Evolutionary conservation across 441 rosid genomes (phyloP).

Genomic region (Corymbia citriodora): DNA sequence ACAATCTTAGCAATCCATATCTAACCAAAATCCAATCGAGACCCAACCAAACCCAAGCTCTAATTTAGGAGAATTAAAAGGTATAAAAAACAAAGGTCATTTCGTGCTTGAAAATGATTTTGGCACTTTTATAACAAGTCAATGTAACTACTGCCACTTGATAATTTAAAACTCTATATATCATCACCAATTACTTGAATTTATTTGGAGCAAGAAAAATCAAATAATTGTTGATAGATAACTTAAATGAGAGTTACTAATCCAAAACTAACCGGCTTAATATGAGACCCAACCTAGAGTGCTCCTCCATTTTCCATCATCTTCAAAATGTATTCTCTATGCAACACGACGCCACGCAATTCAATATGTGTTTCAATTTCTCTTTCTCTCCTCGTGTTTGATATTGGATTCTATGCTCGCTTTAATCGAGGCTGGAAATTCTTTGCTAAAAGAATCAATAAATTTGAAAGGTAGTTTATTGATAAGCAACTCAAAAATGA

Average conservation of each 20-base stretch:
- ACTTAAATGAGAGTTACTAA: accelerated
- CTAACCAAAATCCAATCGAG: not conserved
- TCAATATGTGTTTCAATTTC: not conserved
- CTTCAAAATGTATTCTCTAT: not conserved
- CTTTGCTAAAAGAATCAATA: not conserved
- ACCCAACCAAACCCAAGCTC: not conserved
- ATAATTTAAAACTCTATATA: accelerated
- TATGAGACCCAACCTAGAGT: too few species aligned
- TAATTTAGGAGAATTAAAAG: not conserved
- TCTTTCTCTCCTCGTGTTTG: not conserved
- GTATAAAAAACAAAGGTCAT: not conserved
- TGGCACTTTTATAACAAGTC: not conserved
- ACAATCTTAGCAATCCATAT: not conserved
- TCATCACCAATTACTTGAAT: not conserved
- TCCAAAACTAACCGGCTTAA: not conserved
- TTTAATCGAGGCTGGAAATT: not conserved
- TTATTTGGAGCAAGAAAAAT: accelerated
- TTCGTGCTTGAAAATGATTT: not conserved
- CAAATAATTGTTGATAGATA: not conserved
- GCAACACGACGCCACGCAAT: not conserved
- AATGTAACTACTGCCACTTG: accelerated
- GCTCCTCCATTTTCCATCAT: not conserved
- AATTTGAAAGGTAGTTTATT: too few species aligned
- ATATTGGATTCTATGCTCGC: not conserved
- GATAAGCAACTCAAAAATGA: not conserved